phyloP scores from a whole-genome alignment of 116 monocot genomes.

The Phalaenopsis hybrid region DNA sequence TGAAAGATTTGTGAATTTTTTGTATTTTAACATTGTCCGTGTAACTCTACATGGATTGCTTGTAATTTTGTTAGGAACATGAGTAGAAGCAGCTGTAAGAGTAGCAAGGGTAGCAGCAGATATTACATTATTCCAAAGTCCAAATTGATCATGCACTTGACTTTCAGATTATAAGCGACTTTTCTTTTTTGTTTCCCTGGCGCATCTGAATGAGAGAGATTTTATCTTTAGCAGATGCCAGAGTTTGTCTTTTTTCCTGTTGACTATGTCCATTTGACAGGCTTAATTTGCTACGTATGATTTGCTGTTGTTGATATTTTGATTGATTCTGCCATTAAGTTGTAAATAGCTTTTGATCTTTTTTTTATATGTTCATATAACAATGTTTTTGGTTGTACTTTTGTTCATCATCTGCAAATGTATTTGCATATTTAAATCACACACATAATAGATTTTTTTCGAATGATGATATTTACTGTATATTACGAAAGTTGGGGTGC shows the following conservation, averaged over 20 bases:
- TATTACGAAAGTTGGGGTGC: neutral
- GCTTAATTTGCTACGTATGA: neutral
- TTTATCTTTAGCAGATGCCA: neutral
- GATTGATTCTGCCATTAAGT: neutral
- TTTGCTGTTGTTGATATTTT: neutral
- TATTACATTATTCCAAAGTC: no score
- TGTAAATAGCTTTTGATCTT: neutral
- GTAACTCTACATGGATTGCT: no score
- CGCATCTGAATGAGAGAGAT: no score
- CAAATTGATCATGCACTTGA: no score
- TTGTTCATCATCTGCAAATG: neutral
- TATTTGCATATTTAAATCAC: neutral
- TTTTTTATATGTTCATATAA: neutral
- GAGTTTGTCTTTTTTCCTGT: neutral
- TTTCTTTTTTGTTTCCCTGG: no score
- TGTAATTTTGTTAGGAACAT: no score
- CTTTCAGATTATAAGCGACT: no score
- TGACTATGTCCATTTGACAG: neutral
- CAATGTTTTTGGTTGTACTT: neutral
- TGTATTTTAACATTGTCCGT: no score
- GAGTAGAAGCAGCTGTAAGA: no score
- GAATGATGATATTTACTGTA: neutral
- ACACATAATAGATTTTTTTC: neutral
- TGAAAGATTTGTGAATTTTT: neutral
- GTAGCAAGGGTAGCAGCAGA: no score